A percentile compares a stretch with the other conserved stretches of the same genome.
Evolutionary conservation across 139 green algal genomes (phyloP).

Genomic region (Closterium sp.): DNA sequence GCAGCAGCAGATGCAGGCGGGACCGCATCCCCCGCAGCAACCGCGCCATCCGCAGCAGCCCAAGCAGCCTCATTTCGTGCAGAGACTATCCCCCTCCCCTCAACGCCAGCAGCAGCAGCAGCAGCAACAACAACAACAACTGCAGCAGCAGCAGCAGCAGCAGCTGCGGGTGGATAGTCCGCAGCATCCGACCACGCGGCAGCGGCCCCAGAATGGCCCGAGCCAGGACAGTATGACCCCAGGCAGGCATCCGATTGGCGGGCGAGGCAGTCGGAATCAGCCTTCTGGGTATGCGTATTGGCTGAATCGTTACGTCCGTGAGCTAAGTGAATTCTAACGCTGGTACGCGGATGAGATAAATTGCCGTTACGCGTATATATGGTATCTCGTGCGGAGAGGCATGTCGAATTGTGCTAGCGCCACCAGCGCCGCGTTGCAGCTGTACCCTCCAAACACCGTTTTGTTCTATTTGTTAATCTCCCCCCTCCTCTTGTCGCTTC

Average conservation of each 20-base stretch:
- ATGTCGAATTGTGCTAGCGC: too few relatives aligned
- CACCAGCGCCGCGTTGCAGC: too few relatives aligned
- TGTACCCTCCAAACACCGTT: too few relatives aligned
- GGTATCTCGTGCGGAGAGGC: too few relatives aligned
- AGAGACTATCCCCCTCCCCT: neutral
- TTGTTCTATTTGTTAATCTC: too few relatives aligned
- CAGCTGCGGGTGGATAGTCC: neutral
- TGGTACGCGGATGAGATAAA: neutral
- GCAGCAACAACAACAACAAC: neutral
- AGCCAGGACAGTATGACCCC: neutral
- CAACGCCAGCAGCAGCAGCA: neutral
- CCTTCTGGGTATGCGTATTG: neutral
- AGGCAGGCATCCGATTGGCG: neutral
- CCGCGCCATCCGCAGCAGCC: neutral
- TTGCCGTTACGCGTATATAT: too few relatives aligned
- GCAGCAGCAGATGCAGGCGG: neutral
- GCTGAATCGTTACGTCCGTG: neutral
- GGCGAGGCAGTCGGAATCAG: neutral
- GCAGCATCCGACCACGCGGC: neutral
- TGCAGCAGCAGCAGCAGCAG: neutral
- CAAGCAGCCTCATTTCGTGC: neutral
- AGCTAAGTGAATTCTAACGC: neutral
- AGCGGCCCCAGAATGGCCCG: neutral
- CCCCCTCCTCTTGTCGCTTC: neutral
- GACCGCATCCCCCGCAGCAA: neutral